Evolutionary conservation across 805 yeast genomes (phyloP).

Genomic region (Kuraishia cidri): DNA sequence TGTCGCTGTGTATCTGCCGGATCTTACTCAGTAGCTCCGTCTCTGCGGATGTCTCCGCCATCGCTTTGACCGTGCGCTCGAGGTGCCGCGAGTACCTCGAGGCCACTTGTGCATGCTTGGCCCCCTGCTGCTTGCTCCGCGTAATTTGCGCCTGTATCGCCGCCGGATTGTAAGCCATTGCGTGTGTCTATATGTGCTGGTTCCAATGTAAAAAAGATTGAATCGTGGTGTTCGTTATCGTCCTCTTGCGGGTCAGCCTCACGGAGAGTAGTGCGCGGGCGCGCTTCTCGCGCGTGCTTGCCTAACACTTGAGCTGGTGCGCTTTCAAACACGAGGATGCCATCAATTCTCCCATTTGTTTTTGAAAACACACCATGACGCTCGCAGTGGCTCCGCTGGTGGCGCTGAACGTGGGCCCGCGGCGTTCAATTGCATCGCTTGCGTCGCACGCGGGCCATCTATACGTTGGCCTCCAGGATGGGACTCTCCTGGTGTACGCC

Average conservation of each 20-base stretch:
- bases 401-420: slow-evolving; percentile 5
- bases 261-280: no score
- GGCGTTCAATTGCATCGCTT: slow-evolving; percentile 9
- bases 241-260: not conserved
- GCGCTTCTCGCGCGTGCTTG: no score
- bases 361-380: no score
- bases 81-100: slow-evolving; percentile 12
- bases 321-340: no score
- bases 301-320: no score
- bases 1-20: slow-evolving; percentile 19
- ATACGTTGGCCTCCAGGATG: slow-evolving; percentile 12
- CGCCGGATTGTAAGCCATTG: no score
- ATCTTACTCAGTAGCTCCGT: slow-evolving; percentile 11
- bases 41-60: slow-evolving; percentile 4
- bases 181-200: no score
- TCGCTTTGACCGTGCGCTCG: slow-evolving; percentile 9
- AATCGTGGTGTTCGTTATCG: slow-evolving; percentile 11
- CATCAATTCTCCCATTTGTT: no score
- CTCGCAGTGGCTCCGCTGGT: no score
- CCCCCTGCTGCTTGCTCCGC: slow-evolving; percentile 11
- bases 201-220: no score
- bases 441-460: slow-evolving; percentile 9
- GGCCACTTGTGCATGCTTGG: slow-evolving; percentile 11
- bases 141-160: no score
- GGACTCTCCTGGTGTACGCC: slow-evolving; percentile 10